These are phyloP conservation scores for Xylaria sp. DNA, from an alignment of 2,329 filamentous ascomycete genomes.

Conservation along the genomic window DNA sequence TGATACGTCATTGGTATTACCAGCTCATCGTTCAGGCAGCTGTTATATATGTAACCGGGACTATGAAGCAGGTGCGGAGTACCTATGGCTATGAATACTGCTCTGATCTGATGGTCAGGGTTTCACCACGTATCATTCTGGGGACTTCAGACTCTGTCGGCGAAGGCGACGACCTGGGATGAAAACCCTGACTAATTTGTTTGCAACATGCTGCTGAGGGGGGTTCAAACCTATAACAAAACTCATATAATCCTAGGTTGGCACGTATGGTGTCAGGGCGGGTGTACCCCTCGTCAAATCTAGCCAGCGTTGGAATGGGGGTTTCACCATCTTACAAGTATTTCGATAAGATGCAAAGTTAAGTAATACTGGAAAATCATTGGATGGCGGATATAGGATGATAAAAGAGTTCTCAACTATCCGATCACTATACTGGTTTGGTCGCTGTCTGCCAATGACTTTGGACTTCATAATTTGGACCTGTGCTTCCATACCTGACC, in stretches of 20 bases:
- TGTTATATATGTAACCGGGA: not conserved
- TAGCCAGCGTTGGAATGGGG: not conserved
- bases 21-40: not conserved
- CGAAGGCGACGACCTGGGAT: not conserved
- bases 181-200: not conserved
- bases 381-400: not conserved
- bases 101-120: not conserved
- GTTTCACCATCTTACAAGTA: not conserved
- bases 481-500: not conserved
- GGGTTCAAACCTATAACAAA: not conserved
- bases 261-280: not conserved
- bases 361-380: not conserved
- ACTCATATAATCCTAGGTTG: no score
- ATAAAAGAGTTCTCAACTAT: not conserved
- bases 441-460: not conserved
- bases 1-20: not conserved
- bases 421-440: not conserved
- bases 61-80: not conserved
- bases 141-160: not conserved
- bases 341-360: not conserved
- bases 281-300: not conserved
- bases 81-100: not conserved
- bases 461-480: not conserved
- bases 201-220: not conserved
- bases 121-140: not conserved